Evolutionary conservation across 2,329 filamentous ascomycete genomes (phyloP), one percentile per base, ranked within the genome.

Genomic region (Monilinia aucupariae): DNA sequence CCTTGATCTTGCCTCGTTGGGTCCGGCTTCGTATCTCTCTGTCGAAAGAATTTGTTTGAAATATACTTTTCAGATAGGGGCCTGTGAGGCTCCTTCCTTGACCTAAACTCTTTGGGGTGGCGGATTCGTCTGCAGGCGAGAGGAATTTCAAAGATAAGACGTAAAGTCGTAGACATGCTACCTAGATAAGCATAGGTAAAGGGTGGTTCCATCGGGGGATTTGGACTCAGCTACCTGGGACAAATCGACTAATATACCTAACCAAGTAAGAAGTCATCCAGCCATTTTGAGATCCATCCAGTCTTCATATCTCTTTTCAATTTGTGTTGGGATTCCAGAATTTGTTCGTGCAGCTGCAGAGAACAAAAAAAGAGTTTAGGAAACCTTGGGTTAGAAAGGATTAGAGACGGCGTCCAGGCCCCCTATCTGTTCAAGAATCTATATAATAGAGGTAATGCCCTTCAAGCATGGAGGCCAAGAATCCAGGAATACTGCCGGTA

Each of bases 391-490:
- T n/a, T 15, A 45, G n/a, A 17, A 56, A 47, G 32, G 27, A 37
- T 34, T 41, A 47, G 25, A 58, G 54, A 58, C 54, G 43, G 13
- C 41, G 30, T 47, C 41, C n/a, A 25, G 30, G 41, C n/a, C 32
- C 54, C 41, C 48, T 47, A 27, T 34, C n/a, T 47, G 30, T 58
- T n/a, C 41, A 58, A 47, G 4, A 47, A 47, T 58, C 41, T 58
- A 58, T 48, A 58, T 37, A 58, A 47, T 34, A 47, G 41, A 58
- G 30, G 30, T 22, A 47, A 58, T 58, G 54, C n/a, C 54, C 54
- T 58, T 47, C 54, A 47, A 25, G 8, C 48, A 47, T 25, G 54
- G n/a, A 48, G n/a, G 30, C 6, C 41, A 25, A 34, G 41, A 27
- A 13, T 7, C 13, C 20, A 47, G 41, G 13, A 34, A 34, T 30